Conservation (phyloP, 1,139 yeast genomes). For the Diutina catenulata region DNA sequence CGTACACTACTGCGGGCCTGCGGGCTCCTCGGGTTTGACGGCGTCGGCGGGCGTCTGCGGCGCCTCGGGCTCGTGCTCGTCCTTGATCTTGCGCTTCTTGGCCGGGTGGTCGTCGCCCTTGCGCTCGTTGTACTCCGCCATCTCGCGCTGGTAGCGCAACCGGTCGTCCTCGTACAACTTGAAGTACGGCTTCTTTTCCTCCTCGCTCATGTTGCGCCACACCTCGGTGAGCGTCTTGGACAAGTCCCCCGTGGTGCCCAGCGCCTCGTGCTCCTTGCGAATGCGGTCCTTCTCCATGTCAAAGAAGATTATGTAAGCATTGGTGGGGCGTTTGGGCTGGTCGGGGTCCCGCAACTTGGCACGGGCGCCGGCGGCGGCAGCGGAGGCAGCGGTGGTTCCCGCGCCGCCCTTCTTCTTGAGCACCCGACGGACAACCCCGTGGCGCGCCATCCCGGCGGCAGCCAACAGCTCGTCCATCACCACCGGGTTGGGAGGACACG, state of each 20-base stretch:
- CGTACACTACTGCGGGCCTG: too few relatives aligned
- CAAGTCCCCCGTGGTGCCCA: slow-evolving; percentile 35
- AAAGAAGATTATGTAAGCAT: slow-evolving; percentile 80
- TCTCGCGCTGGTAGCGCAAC: slow-evolving; percentile 61
- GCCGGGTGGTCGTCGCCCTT: slow-evolving; percentile 13
- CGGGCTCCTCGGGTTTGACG: too few relatives aligned
- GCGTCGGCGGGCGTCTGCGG: too few relatives aligned
- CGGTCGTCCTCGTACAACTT: slow-evolving; percentile 73
- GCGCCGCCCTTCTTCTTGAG: slow-evolving; percentile 2
- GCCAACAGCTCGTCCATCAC: slow-evolving; percentile 13
- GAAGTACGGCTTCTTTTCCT: slow-evolving; percentile 62
- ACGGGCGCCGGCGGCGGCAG: slow-evolving; percentile 10
- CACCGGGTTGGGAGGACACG: slow-evolving; percentile 4
- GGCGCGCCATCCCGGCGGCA: slow-evolving; percentile 18
- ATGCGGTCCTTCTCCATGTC: slow-evolving; percentile 74
- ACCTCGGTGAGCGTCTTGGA: slow-evolving; percentile 39
- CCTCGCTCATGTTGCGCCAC: slow-evolving; percentile 70
- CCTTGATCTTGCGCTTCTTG: neutral
- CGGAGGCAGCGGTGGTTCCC: neutral
- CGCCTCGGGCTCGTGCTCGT: too few relatives aligned
- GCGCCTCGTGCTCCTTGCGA: slow-evolving; percentile 39
- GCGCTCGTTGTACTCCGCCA: slow-evolving; percentile 46
- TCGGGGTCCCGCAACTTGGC: slow-evolving; percentile 51
- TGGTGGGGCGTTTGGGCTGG: slow-evolving; percentile 80
- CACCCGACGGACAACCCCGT: neutral